Conservation (phyloP, 129 eudicot genomes). For the Tanacetum coccineum region DNA sequence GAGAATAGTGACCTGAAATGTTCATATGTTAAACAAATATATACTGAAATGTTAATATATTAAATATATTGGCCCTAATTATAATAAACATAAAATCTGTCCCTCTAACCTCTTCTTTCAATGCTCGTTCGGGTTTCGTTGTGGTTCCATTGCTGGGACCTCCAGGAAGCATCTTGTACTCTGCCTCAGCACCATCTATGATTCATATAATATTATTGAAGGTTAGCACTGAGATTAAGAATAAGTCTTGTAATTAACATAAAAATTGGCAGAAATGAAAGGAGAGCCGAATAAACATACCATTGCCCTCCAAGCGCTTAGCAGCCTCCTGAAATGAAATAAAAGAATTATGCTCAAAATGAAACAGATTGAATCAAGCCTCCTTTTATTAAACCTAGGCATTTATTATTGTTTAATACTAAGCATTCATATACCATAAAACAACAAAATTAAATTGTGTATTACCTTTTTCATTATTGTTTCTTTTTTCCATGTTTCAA, state of each 20-base stretch:
- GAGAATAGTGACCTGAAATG: slow-evolving; percentile 50
- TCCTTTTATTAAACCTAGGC: background rate
- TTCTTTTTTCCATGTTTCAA: slow-evolving; percentile 96
- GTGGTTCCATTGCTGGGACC: slow-evolving; percentile 48
- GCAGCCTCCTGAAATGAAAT: slow-evolving; percentile 62
- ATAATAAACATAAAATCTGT: too few species aligned
- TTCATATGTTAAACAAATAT: slow-evolving; percentile 3
- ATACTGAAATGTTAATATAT: background rate
- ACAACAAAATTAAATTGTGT: background rate
- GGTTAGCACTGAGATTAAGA: background rate
- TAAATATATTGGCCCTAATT: too few species aligned
- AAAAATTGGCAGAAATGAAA: background rate
- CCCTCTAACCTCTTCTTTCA: slow-evolving; percentile 51
- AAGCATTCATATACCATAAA: background rate
- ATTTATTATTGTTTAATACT: background rate
- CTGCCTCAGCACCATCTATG: slow-evolving; percentile 47
- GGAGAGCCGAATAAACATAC: slow-evolving; percentile 33
- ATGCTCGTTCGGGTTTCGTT: slow-evolving; percentile 31
- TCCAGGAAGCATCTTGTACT: slow-evolving; percentile 87
- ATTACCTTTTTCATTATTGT: slow-evolving; percentile 74
- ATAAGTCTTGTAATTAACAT: background rate
- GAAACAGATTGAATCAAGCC: background rate
- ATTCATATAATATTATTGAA: background rate
- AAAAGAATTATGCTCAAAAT: background rate
- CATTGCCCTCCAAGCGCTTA: slow-evolving; percentile 47